Evolutionary conservation across 345 rosid genomes (phyloP).

Genomic region (Populus pruinosa): DNA sequence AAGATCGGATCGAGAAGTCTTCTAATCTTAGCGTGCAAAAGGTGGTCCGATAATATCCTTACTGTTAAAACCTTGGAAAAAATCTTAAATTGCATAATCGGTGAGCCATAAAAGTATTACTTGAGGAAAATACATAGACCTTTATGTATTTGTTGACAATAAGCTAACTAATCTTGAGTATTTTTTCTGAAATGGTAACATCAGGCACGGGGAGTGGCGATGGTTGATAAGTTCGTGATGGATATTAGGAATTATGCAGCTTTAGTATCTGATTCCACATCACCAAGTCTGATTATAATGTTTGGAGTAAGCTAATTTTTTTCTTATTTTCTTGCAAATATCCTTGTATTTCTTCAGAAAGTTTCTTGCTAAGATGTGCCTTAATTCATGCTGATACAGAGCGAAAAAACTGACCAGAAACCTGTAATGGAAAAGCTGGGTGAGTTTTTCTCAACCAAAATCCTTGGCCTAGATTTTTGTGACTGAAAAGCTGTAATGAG

Average conservation of each 20-base stretch:
- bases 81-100: too few species aligned
- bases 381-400: slow-evolving; percentile 35
- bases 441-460: slow-evolving; percentile 21
- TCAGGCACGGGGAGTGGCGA: slow-evolving; percentile 36
- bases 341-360: slow-evolving; percentile 3
- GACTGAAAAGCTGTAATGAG: too few species aligned
- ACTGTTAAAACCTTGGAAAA: neutral
- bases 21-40: neutral
- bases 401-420: slow-evolving; percentile 35
- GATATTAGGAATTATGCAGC: slow-evolving; percentile 51
- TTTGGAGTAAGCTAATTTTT: slow-evolving; percentile 52
- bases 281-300: slow-evolving; percentile 65
- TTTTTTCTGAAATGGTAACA: neutral
- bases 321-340: neutral
- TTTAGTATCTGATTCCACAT: slow-evolving; percentile 47
- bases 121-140: too few species aligned
- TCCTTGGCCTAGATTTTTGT: too few species aligned
- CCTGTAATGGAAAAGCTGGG: slow-evolving; percentile 57
- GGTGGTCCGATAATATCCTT: neutral
- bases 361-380: neutral
- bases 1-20: too few species aligned
- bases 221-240: slow-evolving; percentile 54
- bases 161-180: slow-evolving; percentile 4
- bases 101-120: too few species aligned
- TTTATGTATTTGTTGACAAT: neutral